These are phyloP conservation scores for Astragalus glycyphyllos DNA, from an alignment of 306 rosid species.

Conservation along the genomic window DNA sequence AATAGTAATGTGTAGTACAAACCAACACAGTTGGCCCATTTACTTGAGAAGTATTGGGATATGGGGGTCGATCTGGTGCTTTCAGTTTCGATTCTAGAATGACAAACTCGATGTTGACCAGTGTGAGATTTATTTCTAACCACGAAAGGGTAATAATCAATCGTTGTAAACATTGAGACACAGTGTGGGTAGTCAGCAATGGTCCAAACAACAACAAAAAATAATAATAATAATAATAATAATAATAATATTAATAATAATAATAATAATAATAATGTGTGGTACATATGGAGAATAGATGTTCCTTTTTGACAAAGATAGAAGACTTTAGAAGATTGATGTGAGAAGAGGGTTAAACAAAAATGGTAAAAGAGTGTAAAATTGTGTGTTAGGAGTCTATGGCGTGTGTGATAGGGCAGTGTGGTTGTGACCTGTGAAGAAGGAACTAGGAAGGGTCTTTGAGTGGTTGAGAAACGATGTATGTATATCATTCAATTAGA, in stretches of 20 bases:
- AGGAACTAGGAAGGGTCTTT: constrained; percentile 30
- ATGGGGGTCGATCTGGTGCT: too few species aligned
- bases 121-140: too few species aligned
- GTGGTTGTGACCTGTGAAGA: constrained; percentile 19
- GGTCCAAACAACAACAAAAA: too few species aligned
- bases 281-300: background rate
- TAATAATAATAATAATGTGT: constrained; percentile 20
- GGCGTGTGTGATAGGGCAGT: constrained; percentile 53
- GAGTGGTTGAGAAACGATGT: constrained; percentile 61
- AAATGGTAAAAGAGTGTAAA: background rate
- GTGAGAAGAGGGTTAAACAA: background rate
- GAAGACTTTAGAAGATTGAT: background rate
- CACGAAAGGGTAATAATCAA: too few species aligned
- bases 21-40: too few species aligned
- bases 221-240: too few species aligned
- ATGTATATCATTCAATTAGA: constrained; percentile 67
- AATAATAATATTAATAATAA: too few species aligned
- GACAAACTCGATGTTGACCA: too few species aligned
- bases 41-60: too few species aligned
- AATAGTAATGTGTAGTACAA: background rate
- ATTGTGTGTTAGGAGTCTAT: background rate
- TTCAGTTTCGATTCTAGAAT: too few species aligned
- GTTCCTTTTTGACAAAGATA: background rate
- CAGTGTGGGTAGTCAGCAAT: too few species aligned
- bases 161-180: too few species aligned